Conservation (phyloP, 169 alveolate genomes). For the Plasmodium vivax region DNA sequence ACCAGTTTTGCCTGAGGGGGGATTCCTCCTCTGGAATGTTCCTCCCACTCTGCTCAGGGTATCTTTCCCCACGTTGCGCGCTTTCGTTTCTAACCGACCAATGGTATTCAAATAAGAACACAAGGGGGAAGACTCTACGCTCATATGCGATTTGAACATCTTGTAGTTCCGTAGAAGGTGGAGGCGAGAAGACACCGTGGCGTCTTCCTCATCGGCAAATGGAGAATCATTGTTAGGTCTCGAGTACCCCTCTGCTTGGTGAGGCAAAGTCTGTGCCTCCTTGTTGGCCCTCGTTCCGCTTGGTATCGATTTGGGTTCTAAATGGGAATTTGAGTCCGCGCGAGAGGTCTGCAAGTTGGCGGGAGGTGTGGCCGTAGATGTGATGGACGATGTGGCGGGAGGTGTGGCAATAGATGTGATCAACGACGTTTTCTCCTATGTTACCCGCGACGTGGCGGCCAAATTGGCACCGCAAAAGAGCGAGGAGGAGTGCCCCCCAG, state of each 20-base stretch:
- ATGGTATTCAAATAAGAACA: constrained; percentile 7
- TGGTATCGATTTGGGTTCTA: neutral
- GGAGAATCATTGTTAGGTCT: neutral
- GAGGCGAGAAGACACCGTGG: neutral
- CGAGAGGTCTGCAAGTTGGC: neutral
- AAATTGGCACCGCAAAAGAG: neutral
- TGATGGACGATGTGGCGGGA: neutral
- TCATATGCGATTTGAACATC: constrained; percentile 5
- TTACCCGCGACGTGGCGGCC: neutral
- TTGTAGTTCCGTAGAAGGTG: neutral
- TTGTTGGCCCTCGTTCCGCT: constrained; percentile 8
- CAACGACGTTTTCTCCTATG: neutral
- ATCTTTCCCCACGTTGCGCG: neutral
- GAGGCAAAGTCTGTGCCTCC: neutral
- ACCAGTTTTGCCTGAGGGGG: neutral
- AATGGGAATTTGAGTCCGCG: constrained; percentile 7
- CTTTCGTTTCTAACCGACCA: neutral
- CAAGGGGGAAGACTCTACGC: constrained; percentile 5
- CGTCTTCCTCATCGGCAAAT: neutral
- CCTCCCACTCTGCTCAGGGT: neutral
- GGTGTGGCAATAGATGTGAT: neutral
- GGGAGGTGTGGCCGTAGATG: neutral
- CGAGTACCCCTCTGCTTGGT: neutral
- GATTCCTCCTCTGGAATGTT: neutral
- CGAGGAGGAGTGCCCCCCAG: neutral